Conservation (phyloP, 106 monocot genomes). For the Narthecium ossifragum region DNA sequence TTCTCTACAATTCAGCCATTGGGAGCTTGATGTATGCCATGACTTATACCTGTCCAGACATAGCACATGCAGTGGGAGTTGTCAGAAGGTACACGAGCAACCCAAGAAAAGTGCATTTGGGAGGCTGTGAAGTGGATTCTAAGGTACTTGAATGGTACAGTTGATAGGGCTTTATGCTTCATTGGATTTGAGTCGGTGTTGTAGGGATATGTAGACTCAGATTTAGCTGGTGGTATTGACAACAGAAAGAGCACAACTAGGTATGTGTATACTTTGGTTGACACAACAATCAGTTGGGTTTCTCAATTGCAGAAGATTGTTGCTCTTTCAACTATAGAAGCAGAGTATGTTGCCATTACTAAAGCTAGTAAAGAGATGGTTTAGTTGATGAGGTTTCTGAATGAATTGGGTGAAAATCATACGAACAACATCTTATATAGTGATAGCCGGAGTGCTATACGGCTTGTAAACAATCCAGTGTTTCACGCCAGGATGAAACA, state of each 20-base stretch:
- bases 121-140: background rate
- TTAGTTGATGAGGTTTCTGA: too few species aligned
- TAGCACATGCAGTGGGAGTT: background rate
- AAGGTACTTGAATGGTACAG: background rate
- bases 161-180: background rate
- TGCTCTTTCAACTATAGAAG: too few species aligned
- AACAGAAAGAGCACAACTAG: conserved; percentile 1
- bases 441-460: too few species aligned
- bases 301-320: background rate
- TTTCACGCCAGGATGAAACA: too few species aligned
- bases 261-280: background rate
- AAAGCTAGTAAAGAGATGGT: too few species aligned
- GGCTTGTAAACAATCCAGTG: too few species aligned
- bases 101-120: background rate
- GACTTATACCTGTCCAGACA: background rate
- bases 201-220: background rate
- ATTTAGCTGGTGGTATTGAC: background rate
- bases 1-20: background rate
- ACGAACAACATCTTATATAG: too few species aligned
- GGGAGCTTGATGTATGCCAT: background rate
- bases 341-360: too few species aligned
- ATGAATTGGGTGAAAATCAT: too few species aligned
- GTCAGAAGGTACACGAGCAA: background rate
- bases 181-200: background rate
- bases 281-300: background rate